Evolutionary conservation across 2,329 filamentous ascomycete species (phyloP), one percentile per base, ranked within the genome.

Genomic region (Microsporum canis): DNA sequence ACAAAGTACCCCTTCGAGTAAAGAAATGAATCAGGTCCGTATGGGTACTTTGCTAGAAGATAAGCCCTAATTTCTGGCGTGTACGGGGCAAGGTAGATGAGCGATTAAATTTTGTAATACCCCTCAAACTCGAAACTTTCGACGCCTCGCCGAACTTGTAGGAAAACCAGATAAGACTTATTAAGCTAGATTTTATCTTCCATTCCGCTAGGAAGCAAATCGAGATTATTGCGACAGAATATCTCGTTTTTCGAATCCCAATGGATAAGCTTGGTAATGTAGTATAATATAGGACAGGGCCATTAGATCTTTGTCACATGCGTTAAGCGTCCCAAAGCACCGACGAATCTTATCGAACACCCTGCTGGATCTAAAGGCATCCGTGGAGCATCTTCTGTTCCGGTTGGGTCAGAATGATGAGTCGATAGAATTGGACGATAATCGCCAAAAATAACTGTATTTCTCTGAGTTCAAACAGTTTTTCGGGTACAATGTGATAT

Each of bases 191-290:
- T 41, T 45, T 34, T 34, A 17, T 39, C 34, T 12, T 7, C 14
- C 8, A 39, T 12, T 12, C 10, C 5, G 5, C 34, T 10, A 36
- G 34, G 12, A 14, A 64, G 63, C 8, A 64, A 55, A 29, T 62
- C 49, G 17, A 61, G 17, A 23, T 60, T 61, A 14, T 45, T 8
- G 12, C 59, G 55, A 57, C 63, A 64, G 36, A 64, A 49, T 14
- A 63, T 38, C 53, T 61, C 63, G 3, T 51, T 53, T 34, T 60
- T 61, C 5, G 58, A 55, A 14, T 39, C n/a, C 63, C 63, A 64
- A 61, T 5, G 63, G 61, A 6, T 64, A 49, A 1, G 47, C 58
- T 2, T 39, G 4, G 27, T 49, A 14, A 38, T 45, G 62, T 6
- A 64, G n/a, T 5, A 61, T 8, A 33, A 63, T 61, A 41, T 61